Evolutionary conservation across 1,284 basidiomycete species (phyloP), one percentile per base, ranked within the genome.

Genomic region (Cryptococcus sp.): DNA sequence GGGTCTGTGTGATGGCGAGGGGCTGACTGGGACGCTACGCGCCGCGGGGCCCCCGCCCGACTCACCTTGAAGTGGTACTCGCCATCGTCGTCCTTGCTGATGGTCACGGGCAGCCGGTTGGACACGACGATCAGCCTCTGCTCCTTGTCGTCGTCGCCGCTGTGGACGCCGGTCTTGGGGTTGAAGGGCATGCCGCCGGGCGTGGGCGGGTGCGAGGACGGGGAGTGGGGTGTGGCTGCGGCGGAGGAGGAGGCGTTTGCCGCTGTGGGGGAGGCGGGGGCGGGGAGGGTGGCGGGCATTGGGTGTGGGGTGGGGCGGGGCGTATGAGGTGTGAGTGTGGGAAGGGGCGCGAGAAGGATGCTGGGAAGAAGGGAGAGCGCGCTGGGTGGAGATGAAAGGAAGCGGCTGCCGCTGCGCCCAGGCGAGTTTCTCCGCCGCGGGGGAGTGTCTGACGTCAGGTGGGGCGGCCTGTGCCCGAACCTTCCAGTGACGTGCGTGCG

Each of bases 71-170:
- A 96, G 79, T 92, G 87, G 78, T 93, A 96, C 75, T 93, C 86
- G 71, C 91, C 91, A 49, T 82, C 79, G 21, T 82, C 84, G 82
- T 94, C 90, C 78, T 91, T 92, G 71, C 80, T 87, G 71, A 95
- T 94, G 45, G 91, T 94, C 60, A 96, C 83, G 24, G 94, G 94
- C 60, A 98, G 86, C 56, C 94, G 86, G 79, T 97, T 98, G 52
- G 91, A 91, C 70, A 98, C 92, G 71, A 98, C 89, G 79, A 98
- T 89, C 80, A 98, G 86, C 63, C 91, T 87, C 57, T 82, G 82
- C 63, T 72, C 69, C 36, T 68, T 67, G n/a, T 28, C 12, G 28
- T 23, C 28, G 7, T 42, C 46, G 35, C 11, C 20, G 18, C 42
- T 18, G 16, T 24, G 33, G 2, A 13, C 18, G 13, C 16, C 18